phyloP scores from a whole-genome alignment of 1,139 yeast species.

The Candida sojae region DNA sequence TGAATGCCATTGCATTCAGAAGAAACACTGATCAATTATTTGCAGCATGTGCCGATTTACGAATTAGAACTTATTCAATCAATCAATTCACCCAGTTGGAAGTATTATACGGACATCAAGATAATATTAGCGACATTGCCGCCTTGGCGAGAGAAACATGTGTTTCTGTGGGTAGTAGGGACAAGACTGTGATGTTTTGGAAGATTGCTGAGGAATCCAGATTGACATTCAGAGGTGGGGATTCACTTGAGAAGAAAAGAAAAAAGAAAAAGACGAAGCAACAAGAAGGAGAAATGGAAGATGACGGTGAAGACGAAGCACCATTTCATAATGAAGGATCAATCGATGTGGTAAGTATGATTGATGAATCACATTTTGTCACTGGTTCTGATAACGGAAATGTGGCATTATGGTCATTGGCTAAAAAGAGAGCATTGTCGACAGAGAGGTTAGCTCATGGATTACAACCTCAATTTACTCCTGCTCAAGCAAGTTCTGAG shows the following conservation, averaged over 20 bases:
- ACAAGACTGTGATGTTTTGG: slow-evolving; percentile 95
- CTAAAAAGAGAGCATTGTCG: slow-evolving; percentile 84
- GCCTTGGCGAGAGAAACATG: slow-evolving; percentile 86
- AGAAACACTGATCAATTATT: slow-evolving; percentile 81
- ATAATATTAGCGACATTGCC: slow-evolving; percentile 75
- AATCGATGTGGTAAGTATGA: slow-evolving; percentile 86
- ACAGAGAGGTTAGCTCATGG: slow-evolving; percentile 80
- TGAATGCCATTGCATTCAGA: slow-evolving; percentile 75
- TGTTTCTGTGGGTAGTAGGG: slow-evolving; percentile 93
- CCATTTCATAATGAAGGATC: slow-evolving; percentile 75
- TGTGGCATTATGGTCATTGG: slow-evolving; percentile 81
- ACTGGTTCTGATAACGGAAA: slow-evolving; percentile 96
- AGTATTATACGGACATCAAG: slow-evolving; percentile 94
- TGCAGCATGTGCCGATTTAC: slow-evolving; percentile 91
- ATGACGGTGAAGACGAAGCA: slow-evolving; percentile 17
- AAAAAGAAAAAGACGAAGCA: slow-evolving; percentile 36
- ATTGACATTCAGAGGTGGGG: slow-evolving; percentile 92
- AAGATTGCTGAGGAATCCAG: slow-evolving; percentile 94
- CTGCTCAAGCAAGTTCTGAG: slow-evolving; percentile 72
- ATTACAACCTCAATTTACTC: slow-evolving; percentile 49
- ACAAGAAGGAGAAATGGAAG: too few relatives aligned
- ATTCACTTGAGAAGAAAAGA: slow-evolving; percentile 47
- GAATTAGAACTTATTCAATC: slow-evolving; percentile 83
- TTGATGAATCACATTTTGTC: slow-evolving; percentile 88
- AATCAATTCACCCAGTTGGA: slow-evolving; percentile 89